Base-by-base conservation (phyloP, 2,329 filamentous ascomycete species). In the Periglandula ipomoeae region DNA sequence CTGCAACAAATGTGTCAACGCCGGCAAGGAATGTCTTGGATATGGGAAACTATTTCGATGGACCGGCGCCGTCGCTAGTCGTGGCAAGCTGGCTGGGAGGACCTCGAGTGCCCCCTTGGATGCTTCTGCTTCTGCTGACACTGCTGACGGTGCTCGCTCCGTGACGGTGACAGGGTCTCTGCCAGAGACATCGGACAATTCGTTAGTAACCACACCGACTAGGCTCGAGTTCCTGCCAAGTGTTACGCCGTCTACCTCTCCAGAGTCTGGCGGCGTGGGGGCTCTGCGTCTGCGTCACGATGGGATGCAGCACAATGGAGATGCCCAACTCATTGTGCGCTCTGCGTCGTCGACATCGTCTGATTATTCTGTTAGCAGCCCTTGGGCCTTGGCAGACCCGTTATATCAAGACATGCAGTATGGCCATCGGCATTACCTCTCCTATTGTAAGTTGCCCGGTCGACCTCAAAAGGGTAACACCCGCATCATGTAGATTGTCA, bases 31-130 rank as follows among this genome's bases (percentile, higher is more conserved):
- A 53, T 78, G 75, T 54, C 67, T 76, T 32, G 75, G 75, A 30
- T 78, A 78, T 52, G 72, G 72, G 35, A 72, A 73, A 56, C 62
- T 78, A 35, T 73, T 76, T 45, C 65, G 72, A 41, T 78, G 75
- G 74, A 75, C 73, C 19, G 68, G 70, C 13, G 72, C 73, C 46
- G 65, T 70, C 27, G 68, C 68, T 11, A 69, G 65, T 38, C 62
- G 68, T 22, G 68, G 68, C 37, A 70, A 67, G 62, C 60, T 70
- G 22, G 68, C 68, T 23, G 67, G 68, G 17, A 63, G 66, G 53
- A 61, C 66, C 26, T 66, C 66, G 46, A 66, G 61, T 48, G 65
- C 65, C 24, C 56, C 63, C 9, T 20, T 47, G 23, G 35, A 37
- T 2, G 35, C 3, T 13, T 5, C 38, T 17, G 9, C 46, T 4